Percentiles rank a stretch among this genome's conserved stretches.
These are phyloP conservation scores for Monilinia fructicola DNA, from an alignment of 2,329 filamentous ascomycete species.

Conservation along the genomic window DNA sequence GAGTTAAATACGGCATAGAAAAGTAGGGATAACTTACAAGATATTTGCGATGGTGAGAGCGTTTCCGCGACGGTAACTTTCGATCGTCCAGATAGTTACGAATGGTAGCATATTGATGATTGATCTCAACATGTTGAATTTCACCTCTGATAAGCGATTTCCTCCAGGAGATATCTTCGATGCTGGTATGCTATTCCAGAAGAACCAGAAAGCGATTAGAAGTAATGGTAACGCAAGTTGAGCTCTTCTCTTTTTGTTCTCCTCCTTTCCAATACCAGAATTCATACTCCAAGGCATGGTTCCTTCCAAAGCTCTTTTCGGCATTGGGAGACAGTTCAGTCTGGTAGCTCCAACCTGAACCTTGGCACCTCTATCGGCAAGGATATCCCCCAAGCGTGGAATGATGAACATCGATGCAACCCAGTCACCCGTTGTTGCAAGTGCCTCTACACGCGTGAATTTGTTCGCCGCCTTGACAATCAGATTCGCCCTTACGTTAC, in stretches of 20 bases:
- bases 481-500: conserved; percentile 28
- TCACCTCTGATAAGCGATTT: neutral
- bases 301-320: conserved; percentile 31
- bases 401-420: conserved; percentile 29
- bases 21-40: conserved; percentile 18
- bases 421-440: conserved; percentile 26
- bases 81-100: conserved; percentile 35
- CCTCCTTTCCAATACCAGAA: conserved; percentile 18
- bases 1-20: conserved; percentile 30
- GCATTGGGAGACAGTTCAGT: conserved; percentile 39
- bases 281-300: conserved; percentile 35
- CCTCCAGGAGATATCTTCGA: neutral
- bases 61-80: conserved; percentile 36
- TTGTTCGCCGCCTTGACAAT: conserved; percentile 32
- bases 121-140: neutral
- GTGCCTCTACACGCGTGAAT: conserved; percentile 32
- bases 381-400: conserved; percentile 30
- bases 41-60: conserved; percentile 27
- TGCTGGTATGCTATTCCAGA: conserved; percentile 1
- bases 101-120: conserved; percentile 24
- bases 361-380: conserved; percentile 30
- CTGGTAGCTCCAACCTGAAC: conserved; percentile 33
- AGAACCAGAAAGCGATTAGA: conserved; percentile 1
- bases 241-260: conserved; percentile 12
- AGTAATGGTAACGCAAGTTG: conserved; percentile 12